phyloP scores from a whole-genome alignment of 2,329 filamentous ascomycete species.

The Teratosphaeria gauchensis region DNA sequence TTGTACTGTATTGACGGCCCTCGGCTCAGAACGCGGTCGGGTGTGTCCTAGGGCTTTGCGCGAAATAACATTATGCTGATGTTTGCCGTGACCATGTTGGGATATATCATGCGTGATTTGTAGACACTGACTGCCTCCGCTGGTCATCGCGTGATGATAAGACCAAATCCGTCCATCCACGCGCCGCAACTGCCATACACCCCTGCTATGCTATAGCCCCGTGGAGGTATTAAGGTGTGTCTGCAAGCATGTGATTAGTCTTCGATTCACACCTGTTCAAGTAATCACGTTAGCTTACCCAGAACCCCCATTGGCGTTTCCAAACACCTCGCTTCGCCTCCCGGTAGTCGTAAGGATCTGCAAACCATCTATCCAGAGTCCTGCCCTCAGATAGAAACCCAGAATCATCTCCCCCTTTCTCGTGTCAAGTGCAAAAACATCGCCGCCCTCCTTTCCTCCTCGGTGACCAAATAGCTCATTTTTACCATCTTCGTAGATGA shows the following conservation, averaged over 20 bases:
- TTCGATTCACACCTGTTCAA: neutral
- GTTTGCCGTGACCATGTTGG: neutral
- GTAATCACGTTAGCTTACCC: constrained; percentile 52
- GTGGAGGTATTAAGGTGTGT: constrained; percentile 77
- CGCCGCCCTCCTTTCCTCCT: constrained; percentile 59
- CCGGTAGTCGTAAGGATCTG: constrained; percentile 84
- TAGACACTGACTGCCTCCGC: neutral
- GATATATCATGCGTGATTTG: neutral
- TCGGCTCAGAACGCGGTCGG: neutral
- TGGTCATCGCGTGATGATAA: constrained; percentile 65
- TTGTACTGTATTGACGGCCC: neutral
- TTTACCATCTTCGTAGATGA: constrained; percentile 79
- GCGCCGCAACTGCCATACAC: constrained; percentile 69
- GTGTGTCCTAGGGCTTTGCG: neutral
- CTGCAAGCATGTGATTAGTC: constrained; percentile 35
- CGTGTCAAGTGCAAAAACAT: constrained; percentile 72
- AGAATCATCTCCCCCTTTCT: constrained; percentile 76
- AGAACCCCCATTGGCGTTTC: constrained; percentile 68
- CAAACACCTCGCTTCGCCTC: constrained; percentile 76
- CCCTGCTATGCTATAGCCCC: constrained; percentile 81
- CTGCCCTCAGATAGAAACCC: constrained; percentile 74
- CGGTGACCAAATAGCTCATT: constrained; percentile 79
- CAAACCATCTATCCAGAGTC: constrained; percentile 76
- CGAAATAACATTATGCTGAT: neutral
- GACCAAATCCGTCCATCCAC: constrained; percentile 78